Evolutionary conservation across 495 filamentous ascomycete genomes (phyloP).

Genomic region (Penicillium ucsense): DNA sequence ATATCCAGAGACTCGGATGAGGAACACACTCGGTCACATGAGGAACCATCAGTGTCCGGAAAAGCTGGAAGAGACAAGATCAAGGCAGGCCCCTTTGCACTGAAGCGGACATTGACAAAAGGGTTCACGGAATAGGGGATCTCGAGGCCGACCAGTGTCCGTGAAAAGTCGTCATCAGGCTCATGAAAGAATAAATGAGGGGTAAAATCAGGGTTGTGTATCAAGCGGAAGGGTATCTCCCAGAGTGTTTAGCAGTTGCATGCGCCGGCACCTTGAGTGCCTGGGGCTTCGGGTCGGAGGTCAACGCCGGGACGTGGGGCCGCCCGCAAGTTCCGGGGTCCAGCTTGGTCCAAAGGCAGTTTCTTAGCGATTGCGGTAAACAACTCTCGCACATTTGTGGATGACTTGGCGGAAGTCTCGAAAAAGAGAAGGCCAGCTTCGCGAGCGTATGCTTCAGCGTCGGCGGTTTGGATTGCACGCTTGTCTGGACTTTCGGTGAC

Average conservation of each 20-base stretch:
- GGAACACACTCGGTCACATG: too few relatives aligned
- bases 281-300: slow-evolving; percentile 64
- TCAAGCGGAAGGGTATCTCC: neutral
- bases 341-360: slow-evolving; percentile 87
- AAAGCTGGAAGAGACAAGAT: too few relatives aligned
- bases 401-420: slow-evolving; percentile 94
- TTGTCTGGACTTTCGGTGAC: slow-evolving; percentile 86
- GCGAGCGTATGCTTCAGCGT: slow-evolving; percentile 88
- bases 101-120: too few relatives aligned
- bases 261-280: slow-evolving; percentile 61
- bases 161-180: too few relatives aligned
- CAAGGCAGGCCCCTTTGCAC: too few relatives aligned
- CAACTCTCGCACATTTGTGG: slow-evolving; percentile 87
- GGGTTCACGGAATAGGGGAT: too few relatives aligned
- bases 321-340: slow-evolving; percentile 68
- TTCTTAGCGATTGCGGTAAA: slow-evolving; percentile 99
- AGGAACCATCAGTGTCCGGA: too few relatives aligned
- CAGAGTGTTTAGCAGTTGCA: slow-evolving; percentile 58
- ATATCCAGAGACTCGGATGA: too few relatives aligned
- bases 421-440: slow-evolving; percentile 94
- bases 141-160: too few relatives aligned
- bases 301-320: slow-evolving; percentile 73
- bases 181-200: too few relatives aligned
- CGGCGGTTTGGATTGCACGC: slow-evolving; percentile 76
- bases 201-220: too few relatives aligned